Conservation (phyloP, 2,329 filamentous ascomycete species). For the Neopestalotiopsis clavispora region DNA sequence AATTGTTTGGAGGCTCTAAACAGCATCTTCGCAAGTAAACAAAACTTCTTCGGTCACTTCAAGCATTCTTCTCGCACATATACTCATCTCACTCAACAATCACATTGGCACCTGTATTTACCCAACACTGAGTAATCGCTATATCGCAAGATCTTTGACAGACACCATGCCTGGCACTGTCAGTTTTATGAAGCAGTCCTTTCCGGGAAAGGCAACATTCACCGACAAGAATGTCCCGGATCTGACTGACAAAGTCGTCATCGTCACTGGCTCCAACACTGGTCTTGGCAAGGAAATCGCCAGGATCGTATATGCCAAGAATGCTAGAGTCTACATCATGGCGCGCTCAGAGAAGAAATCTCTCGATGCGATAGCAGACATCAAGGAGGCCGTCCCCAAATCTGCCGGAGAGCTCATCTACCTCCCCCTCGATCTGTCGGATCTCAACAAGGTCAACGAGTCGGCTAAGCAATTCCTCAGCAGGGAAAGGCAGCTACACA, state of each 20-base stretch:
- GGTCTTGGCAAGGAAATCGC: conserved; percentile 15
- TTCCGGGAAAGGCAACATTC: neutral
- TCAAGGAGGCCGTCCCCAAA: conserved; percentile 1
- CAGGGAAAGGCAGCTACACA: conserved; percentile 20
- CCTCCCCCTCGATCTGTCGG: conserved; percentile 29
- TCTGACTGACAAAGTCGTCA: conserved; percentile 6
- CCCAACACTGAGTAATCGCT: neutral
- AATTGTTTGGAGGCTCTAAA: neutral
- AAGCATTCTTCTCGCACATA: neutral
- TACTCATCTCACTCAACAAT: neutral
- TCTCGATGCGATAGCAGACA: neutral
- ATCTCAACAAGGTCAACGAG: conserved; percentile 25
- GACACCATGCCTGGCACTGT: neutral
- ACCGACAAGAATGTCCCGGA: conserved; percentile 8
- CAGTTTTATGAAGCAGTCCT: conserved; percentile 6
- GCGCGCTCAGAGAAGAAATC: conserved; percentile 12
- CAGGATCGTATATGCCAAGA: conserved; percentile 6
- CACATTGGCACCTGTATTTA: neutral
- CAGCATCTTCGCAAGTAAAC: neutral
- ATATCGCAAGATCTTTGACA: neutral
- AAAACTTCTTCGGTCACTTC: neutral
- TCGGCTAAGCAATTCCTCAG: conserved; percentile 19
- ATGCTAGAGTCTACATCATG: conserved; percentile 12
- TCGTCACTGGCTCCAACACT: conserved; percentile 16
- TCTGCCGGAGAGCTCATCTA: conserved; percentile 9